Evolutionary conservation across 2,329 filamentous ascomycete genomes (phyloP).

Genomic region (Trichoderma endophyticum): DNA sequence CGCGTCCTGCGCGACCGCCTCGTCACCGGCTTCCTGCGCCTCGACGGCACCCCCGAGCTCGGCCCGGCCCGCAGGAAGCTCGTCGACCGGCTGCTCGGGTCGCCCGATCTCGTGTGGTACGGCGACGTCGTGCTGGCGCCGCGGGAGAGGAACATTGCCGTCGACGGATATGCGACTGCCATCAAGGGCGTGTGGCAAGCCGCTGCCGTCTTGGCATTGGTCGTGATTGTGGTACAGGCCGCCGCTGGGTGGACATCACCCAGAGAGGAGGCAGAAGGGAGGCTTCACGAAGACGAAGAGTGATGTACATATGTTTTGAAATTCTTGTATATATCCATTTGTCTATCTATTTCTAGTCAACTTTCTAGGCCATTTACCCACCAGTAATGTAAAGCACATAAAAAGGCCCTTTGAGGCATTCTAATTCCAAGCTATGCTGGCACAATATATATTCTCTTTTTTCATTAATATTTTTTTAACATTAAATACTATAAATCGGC

Average conservation of each 20-base stretch:
- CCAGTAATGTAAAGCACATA: neutral
- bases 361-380: neutral
- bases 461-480: neutral
- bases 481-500: neutral
- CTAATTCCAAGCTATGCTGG: neutral
- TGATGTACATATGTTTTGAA: neutral
- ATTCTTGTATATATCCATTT: neutral
- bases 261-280: slow-evolving; percentile 27
- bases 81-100: slow-evolving; percentile 48
- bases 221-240: slow-evolving; percentile 48
- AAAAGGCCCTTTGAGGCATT: neutral
- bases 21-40: slow-evolving; percentile 50
- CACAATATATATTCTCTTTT: neutral
- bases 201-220: slow-evolving; percentile 42
- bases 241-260: slow-evolving; percentile 50
- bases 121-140: slow-evolving; percentile 36
- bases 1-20: slow-evolving; percentile 57
- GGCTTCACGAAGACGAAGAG: slow-evolving; percentile 28
- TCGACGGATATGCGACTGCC: slow-evolving; percentile 47
- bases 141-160: slow-evolving; percentile 44
- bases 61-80: slow-evolving; percentile 37
- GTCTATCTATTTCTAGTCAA: neutral
- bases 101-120: slow-evolving; percentile 48
- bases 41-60: slow-evolving; percentile 40
- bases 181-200: slow-evolving; percentile 46